Evolutionary conservation across 2,329 filamentous ascomycete genomes (phyloP).

Genomic region (Rutstroemia sydowiana): DNA sequence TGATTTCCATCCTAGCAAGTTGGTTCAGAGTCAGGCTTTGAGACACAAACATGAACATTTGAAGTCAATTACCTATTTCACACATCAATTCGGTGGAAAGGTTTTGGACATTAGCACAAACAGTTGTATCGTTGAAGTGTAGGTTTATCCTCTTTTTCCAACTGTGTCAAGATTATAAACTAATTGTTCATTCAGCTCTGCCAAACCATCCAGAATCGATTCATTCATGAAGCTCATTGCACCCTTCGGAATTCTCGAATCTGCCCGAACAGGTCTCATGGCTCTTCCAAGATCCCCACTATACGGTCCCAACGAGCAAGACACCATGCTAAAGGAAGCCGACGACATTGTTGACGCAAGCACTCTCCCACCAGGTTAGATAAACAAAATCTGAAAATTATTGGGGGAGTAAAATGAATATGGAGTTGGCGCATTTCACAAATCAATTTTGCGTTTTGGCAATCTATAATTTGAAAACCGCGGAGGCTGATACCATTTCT

Average conservation of each 20-base stretch:
- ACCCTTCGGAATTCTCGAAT: conserved; percentile 95
- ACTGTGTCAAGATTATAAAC: background rate
- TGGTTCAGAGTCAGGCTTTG: conserved; percentile 81
- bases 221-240: conserved; percentile 94
- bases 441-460: background rate
- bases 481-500: conserved; percentile 14
- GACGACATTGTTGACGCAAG: conserved; percentile 93
- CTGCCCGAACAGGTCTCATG: conserved; percentile 92
- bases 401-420: conserved; percentile 10
- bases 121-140: conserved; percentile 98
- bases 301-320: conserved; percentile 62
- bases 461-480: conserved; percentile 5
- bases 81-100: conserved; percentile 97
- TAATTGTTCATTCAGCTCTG: conserved; percentile 44
- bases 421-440: conserved; percentile 19
- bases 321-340: conserved; percentile 65
- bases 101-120: conserved; percentile 96
- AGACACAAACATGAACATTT: conserved; percentile 97
- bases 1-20: conserved; percentile 85
- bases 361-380: conserved; percentile 82
- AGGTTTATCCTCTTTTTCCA: conserved; percentile 36
- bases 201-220: conserved; percentile 89
- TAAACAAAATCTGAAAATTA: conserved; percentile 13
- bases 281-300: conserved; percentile 89
- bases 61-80: conserved; percentile 90